These are phyloP conservation scores for Phaseolus coccineus DNA, from an alignment of 331 rosid species.

Conservation along the genomic window DNA sequence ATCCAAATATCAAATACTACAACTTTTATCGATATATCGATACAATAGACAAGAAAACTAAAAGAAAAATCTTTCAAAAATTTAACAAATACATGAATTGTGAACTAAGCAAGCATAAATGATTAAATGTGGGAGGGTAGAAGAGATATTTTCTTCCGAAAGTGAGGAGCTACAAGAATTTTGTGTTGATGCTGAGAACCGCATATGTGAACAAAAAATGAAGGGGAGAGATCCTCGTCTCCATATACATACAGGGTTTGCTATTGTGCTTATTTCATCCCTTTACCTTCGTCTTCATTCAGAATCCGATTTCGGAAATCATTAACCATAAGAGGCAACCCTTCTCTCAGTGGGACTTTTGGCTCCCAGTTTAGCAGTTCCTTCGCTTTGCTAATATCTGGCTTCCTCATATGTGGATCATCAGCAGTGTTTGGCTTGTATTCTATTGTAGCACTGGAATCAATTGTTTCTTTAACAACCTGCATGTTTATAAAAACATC, in stretches of 20 bases:
- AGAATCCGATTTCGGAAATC: slow-evolving; percentile 95
- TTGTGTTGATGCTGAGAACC: slow-evolving; percentile 36
- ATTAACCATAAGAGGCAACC: slow-evolving; percentile 92
- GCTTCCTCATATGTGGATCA: slow-evolving; percentile 99
- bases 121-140: slow-evolving; percentile 33
- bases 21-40: too few relatives aligned
- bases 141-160: slow-evolving; percentile 48
- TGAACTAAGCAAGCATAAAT: slow-evolving; percentile 30
- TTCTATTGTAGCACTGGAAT: slow-evolving; percentile 90
- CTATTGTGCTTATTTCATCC: slow-evolving; percentile 56
- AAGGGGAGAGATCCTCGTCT: slow-evolving; percentile 46
- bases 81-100: too few relatives aligned
- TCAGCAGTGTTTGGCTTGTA: slow-evolving; percentile 88
- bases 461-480: slow-evolving; percentile 97
- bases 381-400: slow-evolving; percentile 95
- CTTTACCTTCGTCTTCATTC: slow-evolving; percentile 93
- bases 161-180: slow-evolving; percentile 42
- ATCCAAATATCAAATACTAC: too few relatives aligned
- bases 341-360: slow-evolving; percentile 80
- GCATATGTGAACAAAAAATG: slow-evolving; percentile 34
- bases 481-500: slow-evolving; percentile 43
- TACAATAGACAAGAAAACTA: too few relatives aligned
- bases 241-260: slow-evolving; percentile 59
- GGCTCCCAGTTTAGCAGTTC: slow-evolving; percentile 95
- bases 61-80: too few relatives aligned